A percentile compares a stretch with the other conserved stretches of the same genome.
Evolutionary conservation across 192 early-diverging fungal species (phyloP).

Genomic region (Ambispora gerdemannii): DNA sequence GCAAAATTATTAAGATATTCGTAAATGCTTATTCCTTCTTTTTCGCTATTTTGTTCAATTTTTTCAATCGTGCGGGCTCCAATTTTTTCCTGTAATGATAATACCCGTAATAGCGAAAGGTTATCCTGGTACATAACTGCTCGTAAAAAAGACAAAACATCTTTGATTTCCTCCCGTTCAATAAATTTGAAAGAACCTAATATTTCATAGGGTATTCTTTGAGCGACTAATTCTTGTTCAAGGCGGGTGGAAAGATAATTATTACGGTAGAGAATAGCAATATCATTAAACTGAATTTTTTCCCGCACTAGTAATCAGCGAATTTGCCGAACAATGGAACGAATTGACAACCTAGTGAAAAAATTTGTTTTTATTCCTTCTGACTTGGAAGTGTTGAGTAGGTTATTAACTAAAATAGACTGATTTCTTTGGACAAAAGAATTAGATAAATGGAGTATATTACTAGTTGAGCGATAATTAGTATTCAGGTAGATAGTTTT

Average conservation of each 20-base stretch:
- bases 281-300: slow-evolving; percentile 4
- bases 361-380: slow-evolving; percentile 11
- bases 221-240: slow-evolving; percentile 7
- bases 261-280: slow-evolving; percentile 16
- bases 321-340: not conserved
- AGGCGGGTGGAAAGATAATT: slow-evolving; percentile 22
- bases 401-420: slow-evolving; percentile 20
- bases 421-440: slow-evolving; percentile 23
- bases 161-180: slow-evolving; percentile 24
- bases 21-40: slow-evolving; percentile 1
- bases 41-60: slow-evolving; percentile 17
- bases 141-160: not conserved
- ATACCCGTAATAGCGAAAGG: not conserved
- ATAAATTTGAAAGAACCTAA: slow-evolving; percentile 18
- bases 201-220: slow-evolving; percentile 23
- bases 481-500: slow-evolving; percentile 24
- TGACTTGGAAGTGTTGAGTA: not conserved
- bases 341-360: not conserved
- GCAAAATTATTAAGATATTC: slow-evolving; percentile 18
- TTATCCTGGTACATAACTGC: slow-evolving; percentile 10
- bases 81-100: slow-evolving; percentile 17
- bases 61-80: slow-evolving; percentile 7
- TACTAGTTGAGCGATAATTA: slow-evolving; percentile 14
- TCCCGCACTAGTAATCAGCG: not conserved
- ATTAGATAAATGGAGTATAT: slow-evolving; percentile 5